phyloP scores from a whole-genome alignment of 2,329 filamentous ascomycete species.

The Aspergillus japonicus region DNA sequence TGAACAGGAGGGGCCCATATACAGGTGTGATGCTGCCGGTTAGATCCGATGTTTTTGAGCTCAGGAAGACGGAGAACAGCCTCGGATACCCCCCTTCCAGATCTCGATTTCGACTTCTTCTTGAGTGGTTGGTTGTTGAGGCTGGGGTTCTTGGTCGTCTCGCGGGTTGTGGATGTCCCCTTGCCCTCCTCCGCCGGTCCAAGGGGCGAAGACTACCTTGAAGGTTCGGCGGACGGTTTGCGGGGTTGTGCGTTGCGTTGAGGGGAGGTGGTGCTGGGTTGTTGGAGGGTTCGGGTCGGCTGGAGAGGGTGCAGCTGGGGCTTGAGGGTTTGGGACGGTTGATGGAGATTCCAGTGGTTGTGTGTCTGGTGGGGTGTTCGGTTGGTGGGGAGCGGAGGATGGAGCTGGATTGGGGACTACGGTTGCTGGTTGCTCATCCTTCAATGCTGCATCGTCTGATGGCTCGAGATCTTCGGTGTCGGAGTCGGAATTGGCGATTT shows the following conservation, averaged over 20 bases:
- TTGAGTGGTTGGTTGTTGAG: slow-evolving; percentile 20
- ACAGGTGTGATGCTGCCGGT: too few species aligned
- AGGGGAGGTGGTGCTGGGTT: not conserved
- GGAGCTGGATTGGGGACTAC: not conserved
- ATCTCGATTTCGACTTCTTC: slow-evolving; percentile 70
- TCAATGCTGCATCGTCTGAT: too few species aligned
- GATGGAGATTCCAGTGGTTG: not conserved
- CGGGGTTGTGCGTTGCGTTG: not conserved
- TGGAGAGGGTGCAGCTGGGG: not conserved
- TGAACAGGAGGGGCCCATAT: too few species aligned
- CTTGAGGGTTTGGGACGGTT: not conserved
- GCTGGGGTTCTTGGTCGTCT: slow-evolving; percentile 44
- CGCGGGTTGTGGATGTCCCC: too few species aligned
- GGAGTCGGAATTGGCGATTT: not conserved
- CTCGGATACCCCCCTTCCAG: slow-evolving; percentile 58
- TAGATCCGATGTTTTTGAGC: too few species aligned
- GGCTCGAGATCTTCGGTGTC: not conserved
- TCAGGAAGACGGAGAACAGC: not conserved
- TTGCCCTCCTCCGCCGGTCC: slow-evolving; percentile 48
- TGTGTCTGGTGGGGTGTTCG: not conserved
- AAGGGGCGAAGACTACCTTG: slow-evolving; percentile 87
- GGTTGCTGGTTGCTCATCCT: not conserved
- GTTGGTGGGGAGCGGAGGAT: not conserved
- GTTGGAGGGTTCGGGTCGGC: not conserved
- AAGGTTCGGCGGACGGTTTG: slow-evolving; percentile 65